Evolutionary conservation across 495 filamentous ascomycete species (phyloP).

Genomic region (Pseudevernia furfuracea): DNA sequence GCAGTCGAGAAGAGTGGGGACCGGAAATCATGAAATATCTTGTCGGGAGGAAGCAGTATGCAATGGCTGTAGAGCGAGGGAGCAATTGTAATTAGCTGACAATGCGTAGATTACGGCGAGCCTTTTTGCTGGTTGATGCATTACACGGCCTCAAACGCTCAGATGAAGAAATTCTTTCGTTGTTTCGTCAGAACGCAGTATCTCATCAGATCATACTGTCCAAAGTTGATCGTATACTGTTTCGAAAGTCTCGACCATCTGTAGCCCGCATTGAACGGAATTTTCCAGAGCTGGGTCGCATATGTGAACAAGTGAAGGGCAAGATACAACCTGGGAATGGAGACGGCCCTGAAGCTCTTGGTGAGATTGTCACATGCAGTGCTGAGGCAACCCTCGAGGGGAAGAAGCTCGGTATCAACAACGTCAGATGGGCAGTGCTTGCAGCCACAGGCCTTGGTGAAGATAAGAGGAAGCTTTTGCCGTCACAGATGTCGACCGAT

Average conservation of each 20-base stretch:
- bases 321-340: constrained; percentile 30
- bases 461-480: constrained; percentile 14
- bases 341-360: constrained; percentile 40
- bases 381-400: constrained; percentile 32
- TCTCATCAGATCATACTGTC: constrained; percentile 74
- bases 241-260: constrained; percentile 6
- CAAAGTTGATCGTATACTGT: constrained; percentile 60
- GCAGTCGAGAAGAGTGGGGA: constrained; percentile 71
- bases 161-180: constrained; percentile 57
- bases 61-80: too few relatives aligned
- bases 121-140: constrained; percentile 76
- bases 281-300: constrained; percentile 25
- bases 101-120: constrained; percentile 52
- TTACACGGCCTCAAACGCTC: constrained; percentile 68
- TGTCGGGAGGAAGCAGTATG: constrained; percentile 53
- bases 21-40: constrained; percentile 81
- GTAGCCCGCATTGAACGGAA: constrained; percentile 29
- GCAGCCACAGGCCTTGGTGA: constrained; percentile 38
- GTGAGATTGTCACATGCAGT: constrained; percentile 46
- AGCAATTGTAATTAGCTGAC: background rate
- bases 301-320: constrained; percentile 22
- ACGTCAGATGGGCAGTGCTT: constrained; percentile 46
- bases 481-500: background rate
- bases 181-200: constrained; percentile 55
- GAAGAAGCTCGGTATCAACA: constrained; percentile 38